These are phyloP conservation scores for Zopfochytrium polystomum DNA, from an alignment of 371 early-diverging fungal genomes.

Conservation along the genomic window DNA sequence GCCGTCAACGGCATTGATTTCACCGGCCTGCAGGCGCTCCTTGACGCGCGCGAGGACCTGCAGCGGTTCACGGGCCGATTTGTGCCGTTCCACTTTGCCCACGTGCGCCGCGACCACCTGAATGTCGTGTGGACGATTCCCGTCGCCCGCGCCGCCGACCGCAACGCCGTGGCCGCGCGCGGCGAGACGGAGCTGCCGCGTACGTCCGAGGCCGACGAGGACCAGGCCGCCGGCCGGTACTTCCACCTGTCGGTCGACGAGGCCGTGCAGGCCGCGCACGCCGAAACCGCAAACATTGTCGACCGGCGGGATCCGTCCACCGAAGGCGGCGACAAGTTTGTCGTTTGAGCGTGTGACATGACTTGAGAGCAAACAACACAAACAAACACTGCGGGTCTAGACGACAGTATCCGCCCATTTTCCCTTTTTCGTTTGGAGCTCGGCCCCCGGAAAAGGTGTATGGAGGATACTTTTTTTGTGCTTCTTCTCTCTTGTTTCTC, in stretches of 20 bases:
- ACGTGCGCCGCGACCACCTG: conserved; percentile 26
- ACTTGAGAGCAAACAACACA: too few relatives aligned
- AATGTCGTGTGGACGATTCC: conserved; percentile 10
- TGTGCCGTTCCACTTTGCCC: conserved; percentile 40
- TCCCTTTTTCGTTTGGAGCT: too few relatives aligned
- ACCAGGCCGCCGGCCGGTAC: not conserved
- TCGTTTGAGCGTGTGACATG: too few relatives aligned
- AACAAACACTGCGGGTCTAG: too few relatives aligned
- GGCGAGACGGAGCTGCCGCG: not conserved
- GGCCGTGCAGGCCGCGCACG: conserved; percentile 12
- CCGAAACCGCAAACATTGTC: not conserved
- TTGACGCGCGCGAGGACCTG: conserved; percentile 57
- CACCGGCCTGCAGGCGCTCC: conserved; percentile 70
- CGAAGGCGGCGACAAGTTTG: not conserved
- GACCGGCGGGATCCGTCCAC: not conserved
- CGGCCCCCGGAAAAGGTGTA: too few relatives aligned
- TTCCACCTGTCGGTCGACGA: conserved; percentile 17
- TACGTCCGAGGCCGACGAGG: not conserved
- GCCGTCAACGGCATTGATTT: conserved; percentile 76
- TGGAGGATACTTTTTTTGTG: too few relatives aligned
- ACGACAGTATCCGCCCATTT: too few relatives aligned
- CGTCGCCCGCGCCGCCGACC: not conserved
- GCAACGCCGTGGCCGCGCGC: not conserved
- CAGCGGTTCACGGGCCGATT: conserved; percentile 50
- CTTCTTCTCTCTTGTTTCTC: too few relatives aligned